Base-by-base conservation (phyloP, 106 monocot species). In the Dioscorea dumetorum region DNA sequence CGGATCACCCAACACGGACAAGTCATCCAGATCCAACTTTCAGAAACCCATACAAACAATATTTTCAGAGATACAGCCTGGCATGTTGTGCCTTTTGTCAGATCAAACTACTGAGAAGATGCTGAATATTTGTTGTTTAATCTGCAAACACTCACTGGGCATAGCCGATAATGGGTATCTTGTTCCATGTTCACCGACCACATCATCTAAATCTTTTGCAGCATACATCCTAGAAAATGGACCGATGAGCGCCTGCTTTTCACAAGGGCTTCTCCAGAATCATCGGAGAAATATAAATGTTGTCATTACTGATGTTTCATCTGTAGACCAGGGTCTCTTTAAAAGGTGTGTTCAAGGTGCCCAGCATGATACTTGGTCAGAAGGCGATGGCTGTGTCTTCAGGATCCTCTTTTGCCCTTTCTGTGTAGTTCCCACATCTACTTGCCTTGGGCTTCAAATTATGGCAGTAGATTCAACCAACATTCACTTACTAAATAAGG, bases 311-410 rank as follows among this genome's bases (percentile, higher is more conserved):
- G 83, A 85, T 62, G 53, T 60, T 56, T 67, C 73, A 5, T 73
- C 33, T 50, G 61, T 99, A 60, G 62, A 85, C 62, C 68, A 73
- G 62, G 53, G 51, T 12, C 52, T 93, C 28, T 63, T 80, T 70
- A 57, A 63, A 12, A 77, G 50, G 12, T 19, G 8, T 11, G 50
- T 19, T 52, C 64, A 70, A 50, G 74, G 35, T 56, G 28, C 56
- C 62, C 34, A 33, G 2, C 32, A 58, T 32, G 85, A 76, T 67
- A 32, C 83, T 20, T 99, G 99, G 99, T 85, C 76, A 60, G 81
- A 90, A 78, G 63, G 69, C 75, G 99, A 90, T 80, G 99, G 99
- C 19, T 90, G 93, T 70, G 93, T 99, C 12, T 99, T 83, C 79
- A 87, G 73, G 63, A 58, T 53, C 54, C 60, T 85, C 22, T 67